These are phyloP conservation scores for Aureobasidium vineae DNA, from an alignment of 2,329 filamentous ascomycete species.

Conservation along the genomic window DNA sequence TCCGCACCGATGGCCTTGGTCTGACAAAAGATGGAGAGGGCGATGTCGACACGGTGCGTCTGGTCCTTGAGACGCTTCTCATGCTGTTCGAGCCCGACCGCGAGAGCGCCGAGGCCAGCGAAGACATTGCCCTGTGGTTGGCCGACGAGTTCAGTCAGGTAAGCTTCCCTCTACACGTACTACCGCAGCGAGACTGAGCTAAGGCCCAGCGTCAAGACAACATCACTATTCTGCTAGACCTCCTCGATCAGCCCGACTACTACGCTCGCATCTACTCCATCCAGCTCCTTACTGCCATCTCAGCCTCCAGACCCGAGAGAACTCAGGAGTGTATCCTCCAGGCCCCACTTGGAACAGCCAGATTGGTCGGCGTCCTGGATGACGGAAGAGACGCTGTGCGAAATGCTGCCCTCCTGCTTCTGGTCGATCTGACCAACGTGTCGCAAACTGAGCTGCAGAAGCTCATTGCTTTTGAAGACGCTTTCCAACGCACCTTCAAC, in stretches of 20 bases:
- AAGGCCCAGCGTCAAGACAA: constrained; percentile 80
- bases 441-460: constrained; percentile 88
- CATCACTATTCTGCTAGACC: constrained; percentile 82
- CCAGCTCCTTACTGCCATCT: constrained; percentile 83
- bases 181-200: constrained; percentile 47
- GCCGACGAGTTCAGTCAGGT: constrained; percentile 97
- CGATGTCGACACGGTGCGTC: constrained; percentile 94
- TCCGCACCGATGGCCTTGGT: constrained; percentile 67
- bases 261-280: constrained; percentile 80
- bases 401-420: constrained; percentile 80
- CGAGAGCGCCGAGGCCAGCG: constrained; percentile 77
- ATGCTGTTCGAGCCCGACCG: constrained; percentile 79
- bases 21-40: constrained; percentile 35
- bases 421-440: constrained; percentile 78
- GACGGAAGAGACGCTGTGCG: constrained; percentile 83
- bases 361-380: constrained; percentile 78
- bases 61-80: constrained; percentile 89
- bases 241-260: constrained; percentile 75
- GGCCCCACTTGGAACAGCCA: constrained; percentile 82
- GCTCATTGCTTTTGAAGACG: constrained; percentile 90
- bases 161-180: constrained; percentile 32
- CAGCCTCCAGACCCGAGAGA: constrained; percentile 79
- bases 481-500: constrained; percentile 80
- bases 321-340: constrained; percentile 93
- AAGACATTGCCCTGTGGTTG: constrained; percentile 93